Evolutionary conservation across 2,329 filamentous ascomycete species (phyloP).

Genomic region (Metarhizium album): DNA sequence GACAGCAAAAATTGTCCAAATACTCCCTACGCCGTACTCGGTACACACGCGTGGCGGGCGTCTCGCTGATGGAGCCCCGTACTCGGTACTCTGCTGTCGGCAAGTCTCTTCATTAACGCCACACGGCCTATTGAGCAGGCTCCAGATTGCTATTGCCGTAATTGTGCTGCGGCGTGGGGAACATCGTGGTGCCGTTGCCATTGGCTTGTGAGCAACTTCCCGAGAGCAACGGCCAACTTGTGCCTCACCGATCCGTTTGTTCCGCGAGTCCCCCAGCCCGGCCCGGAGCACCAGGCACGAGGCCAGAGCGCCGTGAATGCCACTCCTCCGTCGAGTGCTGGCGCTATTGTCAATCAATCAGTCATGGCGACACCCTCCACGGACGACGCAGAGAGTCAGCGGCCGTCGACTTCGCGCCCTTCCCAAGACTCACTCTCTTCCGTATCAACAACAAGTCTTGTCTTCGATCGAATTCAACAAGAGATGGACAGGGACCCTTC

Average conservation of each 20-base stretch:
- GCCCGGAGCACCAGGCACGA: no score
- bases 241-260: background rate
- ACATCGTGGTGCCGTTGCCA: background rate
- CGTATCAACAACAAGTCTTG: constrained; percentile 72
- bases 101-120: background rate
- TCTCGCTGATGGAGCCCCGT: no score
- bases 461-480: constrained; percentile 67
- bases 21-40: no score
- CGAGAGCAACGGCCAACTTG: background rate
- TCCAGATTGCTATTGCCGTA: background rate
- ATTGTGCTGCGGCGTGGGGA: background rate
- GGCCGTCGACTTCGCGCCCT: constrained; percentile 10
- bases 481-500: constrained; percentile 24
- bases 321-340: no score
- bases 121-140: background rate
- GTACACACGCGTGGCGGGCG: no score
- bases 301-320: no score
- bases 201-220: background rate
- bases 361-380: constrained; percentile 8
- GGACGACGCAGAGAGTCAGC: constrained; percentile 9
- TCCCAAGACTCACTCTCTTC: constrained; percentile 57
- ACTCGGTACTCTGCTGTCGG: background rate
- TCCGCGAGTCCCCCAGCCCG: no score
- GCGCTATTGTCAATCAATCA: background rate
- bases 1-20: no score